Percentiles rank a stretch among this genome's conserved stretches.
phyloP scores from a whole-genome alignment of 495 filamentous ascomycete species.

The Darksidea phi region DNA sequence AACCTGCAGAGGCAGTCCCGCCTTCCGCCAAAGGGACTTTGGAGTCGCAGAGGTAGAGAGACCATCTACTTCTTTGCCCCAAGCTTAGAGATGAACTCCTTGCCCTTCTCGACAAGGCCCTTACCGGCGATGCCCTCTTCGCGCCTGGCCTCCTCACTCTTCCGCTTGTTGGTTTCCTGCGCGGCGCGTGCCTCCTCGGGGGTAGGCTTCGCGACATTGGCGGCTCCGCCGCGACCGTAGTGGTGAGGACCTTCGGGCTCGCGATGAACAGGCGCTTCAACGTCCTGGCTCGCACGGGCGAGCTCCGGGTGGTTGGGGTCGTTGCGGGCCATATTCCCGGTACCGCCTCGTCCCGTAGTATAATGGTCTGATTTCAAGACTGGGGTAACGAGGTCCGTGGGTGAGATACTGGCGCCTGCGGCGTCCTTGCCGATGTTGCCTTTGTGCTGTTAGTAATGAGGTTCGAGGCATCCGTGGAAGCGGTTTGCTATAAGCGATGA shows the following conservation, averaged over 20 bases:
- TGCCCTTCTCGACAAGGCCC: slow-evolving; percentile 41
- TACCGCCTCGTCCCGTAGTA: slow-evolving; percentile 74
- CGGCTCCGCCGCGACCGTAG: slow-evolving; percentile 47
- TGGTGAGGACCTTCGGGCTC: slow-evolving; percentile 41
- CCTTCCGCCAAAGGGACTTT: neutral
- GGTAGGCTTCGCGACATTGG: slow-evolving; percentile 29
- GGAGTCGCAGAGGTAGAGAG: no score
- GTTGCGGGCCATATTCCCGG: slow-evolving; percentile 46
- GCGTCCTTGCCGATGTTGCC: slow-evolving; percentile 70
- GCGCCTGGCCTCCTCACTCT: slow-evolving; percentile 26
- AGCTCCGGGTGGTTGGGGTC: slow-evolving; percentile 51
- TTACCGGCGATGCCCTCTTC: slow-evolving; percentile 34
- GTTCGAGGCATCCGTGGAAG: neutral
- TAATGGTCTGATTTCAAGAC: slow-evolving; percentile 77
- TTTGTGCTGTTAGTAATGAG: slow-evolving; percentile 34
- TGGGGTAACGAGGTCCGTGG: slow-evolving; percentile 72
- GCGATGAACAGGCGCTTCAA: slow-evolving; percentile 56
- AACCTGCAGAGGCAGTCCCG: neutral
- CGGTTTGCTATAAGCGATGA: no score
- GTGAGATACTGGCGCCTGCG: slow-evolving; percentile 49
- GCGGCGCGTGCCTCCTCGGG: slow-evolving; percentile 26
- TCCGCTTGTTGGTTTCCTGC: slow-evolving; percentile 12
- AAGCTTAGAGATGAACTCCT: slow-evolving; percentile 34
- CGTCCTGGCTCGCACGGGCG: slow-evolving; percentile 79
- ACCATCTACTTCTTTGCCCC: slow-evolving; percentile 27